Evolutionary conservation across 768 basidiomycete species (phyloP), one percentile per base, ranked within the genome.

Genomic region (Agaricus sinodeliciosus): DNA sequence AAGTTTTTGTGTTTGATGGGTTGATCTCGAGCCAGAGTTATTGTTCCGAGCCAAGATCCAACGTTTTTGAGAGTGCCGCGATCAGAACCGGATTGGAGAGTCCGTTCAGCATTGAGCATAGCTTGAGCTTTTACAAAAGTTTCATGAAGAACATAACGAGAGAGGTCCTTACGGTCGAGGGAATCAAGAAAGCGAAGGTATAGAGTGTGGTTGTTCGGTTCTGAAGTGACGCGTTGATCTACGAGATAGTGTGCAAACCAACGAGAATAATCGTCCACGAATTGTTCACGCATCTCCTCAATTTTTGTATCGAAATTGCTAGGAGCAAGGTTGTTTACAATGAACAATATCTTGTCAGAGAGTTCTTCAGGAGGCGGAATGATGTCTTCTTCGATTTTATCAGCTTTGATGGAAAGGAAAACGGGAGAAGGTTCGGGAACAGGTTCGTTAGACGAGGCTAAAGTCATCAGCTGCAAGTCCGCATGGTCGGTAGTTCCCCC

Each of bases 191-290:
- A 92, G 51, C 93, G 88, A 55, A 96, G 83, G 68, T 99, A 99
- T 31, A 98, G 80, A 44, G 84, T 80, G 59, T 98, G 96, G 63
- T 98, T 96, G 75, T 99, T 99, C 48, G 92, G 92, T 69, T 99
- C 96, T 52, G 88, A 87, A 69, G 87, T 89, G 67, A 98, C 84
- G 35, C 96, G 89, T 63, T 97, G 91, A 62, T 94, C 92, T 34
- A 99, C 94, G 44, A 99, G 79, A 67, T 98, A 99, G 65, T 96
- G 88, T 42, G 96, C 95, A 62, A 99, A 96, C 96, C 96, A 99
- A 43, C 88, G 79, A 7, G 91, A 83, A 64, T 93, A 84, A 37
- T 80, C 74, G 60, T 94, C 87, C 43, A 87, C 79, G 68, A 95
- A 95, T 51, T 89, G 75, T 28, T 82, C 82, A 51, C 76, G 77